phyloP scores from a whole-genome alignment of 1,139 yeast genomes.

The Yamadazyma diospyri region DNA sequence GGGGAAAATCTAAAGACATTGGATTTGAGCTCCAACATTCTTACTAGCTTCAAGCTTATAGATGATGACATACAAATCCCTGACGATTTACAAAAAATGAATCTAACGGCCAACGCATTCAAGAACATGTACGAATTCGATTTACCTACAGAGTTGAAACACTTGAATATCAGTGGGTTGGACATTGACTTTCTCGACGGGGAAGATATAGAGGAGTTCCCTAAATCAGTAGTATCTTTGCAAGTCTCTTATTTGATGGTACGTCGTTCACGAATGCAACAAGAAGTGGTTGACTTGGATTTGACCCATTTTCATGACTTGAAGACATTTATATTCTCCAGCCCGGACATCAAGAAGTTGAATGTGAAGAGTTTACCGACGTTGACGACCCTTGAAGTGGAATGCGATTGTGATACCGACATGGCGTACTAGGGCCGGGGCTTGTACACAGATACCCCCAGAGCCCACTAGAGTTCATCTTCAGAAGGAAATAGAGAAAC shows the following conservation, averaged over 20 bases:
- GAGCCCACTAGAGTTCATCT: too few species aligned
- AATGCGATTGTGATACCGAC: slow-evolving; percentile 7
- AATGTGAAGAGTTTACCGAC: not conserved
- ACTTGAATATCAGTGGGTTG: slow-evolving; percentile 4
- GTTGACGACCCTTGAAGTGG: slow-evolving; percentile 1
- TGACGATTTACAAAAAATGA: slow-evolving; percentile 1
- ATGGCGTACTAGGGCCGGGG: too few species aligned
- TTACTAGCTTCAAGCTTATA: slow-evolving; percentile 2
- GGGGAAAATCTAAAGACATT: slow-evolving; percentile 13
- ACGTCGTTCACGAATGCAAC: not conserved
- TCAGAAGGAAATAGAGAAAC: too few species aligned
- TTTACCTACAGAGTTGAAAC: slow-evolving; percentile 4
- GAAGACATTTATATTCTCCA: slow-evolving; percentile 2
- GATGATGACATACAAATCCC: slow-evolving; percentile 1
- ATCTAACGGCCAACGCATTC: slow-evolving; percentile 5
- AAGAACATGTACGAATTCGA: slow-evolving; percentile 4
- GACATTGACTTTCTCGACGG: slow-evolving; percentile 3
- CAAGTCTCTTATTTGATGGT: slow-evolving; percentile 4
- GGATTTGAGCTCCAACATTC: slow-evolving; percentile 6
- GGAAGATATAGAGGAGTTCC: slow-evolving; percentile 6
- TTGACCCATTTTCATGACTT: slow-evolving; percentile 3
- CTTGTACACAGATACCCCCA: too few species aligned
- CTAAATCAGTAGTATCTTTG: slow-evolving; percentile 3
- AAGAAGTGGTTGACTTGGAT: slow-evolving; percentile 1
- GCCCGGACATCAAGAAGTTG: slow-evolving; percentile 4